These are phyloP conservation scores for Trichoderma semiorbis DNA, from an alignment of 2,329 filamentous ascomycete genomes.

Conservation along the genomic window DNA sequence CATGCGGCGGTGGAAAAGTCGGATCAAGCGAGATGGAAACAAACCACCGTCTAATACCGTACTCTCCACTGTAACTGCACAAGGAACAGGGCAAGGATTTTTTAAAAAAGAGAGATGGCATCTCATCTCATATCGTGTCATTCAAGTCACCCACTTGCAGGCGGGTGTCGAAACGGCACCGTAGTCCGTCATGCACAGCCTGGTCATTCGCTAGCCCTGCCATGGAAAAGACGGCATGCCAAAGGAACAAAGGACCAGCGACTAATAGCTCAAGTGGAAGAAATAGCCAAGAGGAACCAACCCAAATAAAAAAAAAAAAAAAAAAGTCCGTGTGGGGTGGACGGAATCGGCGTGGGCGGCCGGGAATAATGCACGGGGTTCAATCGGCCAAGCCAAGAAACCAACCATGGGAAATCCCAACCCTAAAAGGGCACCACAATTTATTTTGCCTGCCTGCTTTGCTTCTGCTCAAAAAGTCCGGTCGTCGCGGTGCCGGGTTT, in stretches of 20 bases:
- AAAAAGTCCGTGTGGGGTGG: conserved; percentile 2
- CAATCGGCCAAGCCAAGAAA: conserved; percentile 3
- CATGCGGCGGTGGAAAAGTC: neutral
- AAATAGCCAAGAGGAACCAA: neutral
- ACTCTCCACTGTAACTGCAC: neutral
- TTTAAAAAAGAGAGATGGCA: neutral
- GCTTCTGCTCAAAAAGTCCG: neutral
- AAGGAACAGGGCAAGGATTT: neutral
- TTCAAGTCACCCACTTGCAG: neutral
- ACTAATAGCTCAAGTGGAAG: neutral
- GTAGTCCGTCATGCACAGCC: neutral
- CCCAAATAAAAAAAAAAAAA: neutral
- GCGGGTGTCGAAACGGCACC: neutral
- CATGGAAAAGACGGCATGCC: conserved; percentile 12
- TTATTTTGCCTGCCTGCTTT: neutral
- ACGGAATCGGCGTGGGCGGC: conserved; percentile 3
- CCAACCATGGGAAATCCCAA: neutral
- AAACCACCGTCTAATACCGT: neutral
- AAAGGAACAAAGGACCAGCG: neutral
- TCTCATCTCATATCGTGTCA: neutral
- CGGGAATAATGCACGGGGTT: conserved; percentile 12
- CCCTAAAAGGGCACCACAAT: conserved; percentile 1
- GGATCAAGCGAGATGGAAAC: neutral
- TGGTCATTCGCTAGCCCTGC: neutral
- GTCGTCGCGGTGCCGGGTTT: conserved; percentile 1